Percentiles rank a stretch among this genome's conserved stretches.
phyloP scores from a whole-genome alignment of 495 filamentous ascomycete genomes.

The Haplographium delicatum region DNA sequence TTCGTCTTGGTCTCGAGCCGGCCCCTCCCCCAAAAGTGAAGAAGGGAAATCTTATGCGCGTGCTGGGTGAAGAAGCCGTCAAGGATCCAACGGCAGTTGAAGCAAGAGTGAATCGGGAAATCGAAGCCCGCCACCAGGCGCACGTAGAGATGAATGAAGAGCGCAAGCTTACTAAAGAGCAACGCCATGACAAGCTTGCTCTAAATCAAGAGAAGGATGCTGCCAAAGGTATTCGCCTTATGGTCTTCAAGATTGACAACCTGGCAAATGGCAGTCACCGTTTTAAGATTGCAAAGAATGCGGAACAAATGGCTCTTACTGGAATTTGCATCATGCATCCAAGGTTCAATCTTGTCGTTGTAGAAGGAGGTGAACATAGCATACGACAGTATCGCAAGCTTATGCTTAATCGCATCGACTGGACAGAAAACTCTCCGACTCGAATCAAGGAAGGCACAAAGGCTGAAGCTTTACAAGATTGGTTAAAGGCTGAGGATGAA shows the following conservation, averaged over 20 bases:
- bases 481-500: conserved; percentile 74
- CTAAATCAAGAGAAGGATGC: conserved; percentile 83
- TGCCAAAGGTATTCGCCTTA: conserved; percentile 71
- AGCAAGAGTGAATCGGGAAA: conserved; percentile 84
- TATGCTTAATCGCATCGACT: conserved; percentile 89
- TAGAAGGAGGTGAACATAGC: conserved; percentile 80
- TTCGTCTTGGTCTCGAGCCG: conserved; percentile 80
- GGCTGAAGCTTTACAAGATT: conserved; percentile 56
- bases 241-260: conserved; percentile 83
- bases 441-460: conserved; percentile 52
- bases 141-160: conserved; percentile 80
- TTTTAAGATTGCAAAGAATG: conserved; percentile 88
- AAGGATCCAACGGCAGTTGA: conserved; percentile 97
- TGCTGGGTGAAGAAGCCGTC: conserved; percentile 94
- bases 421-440: conserved; percentile 81
- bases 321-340: conserved; percentile 88
- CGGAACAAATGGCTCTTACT: conserved; percentile 78
- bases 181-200: conserved; percentile 79
- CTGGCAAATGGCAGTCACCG: conserved; percentile 87
- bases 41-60: conserved; percentile 93
- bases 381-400: conserved; percentile 81
- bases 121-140: conserved; percentile 71
- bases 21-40: conserved; percentile 93
- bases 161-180: conserved; percentile 85
- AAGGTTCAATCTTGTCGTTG: conserved; percentile 79